These are phyloP conservation scores for Leccinum ochraceum DNA, from an alignment of 768 basidiomycete species.

Conservation along the genomic window DNA sequence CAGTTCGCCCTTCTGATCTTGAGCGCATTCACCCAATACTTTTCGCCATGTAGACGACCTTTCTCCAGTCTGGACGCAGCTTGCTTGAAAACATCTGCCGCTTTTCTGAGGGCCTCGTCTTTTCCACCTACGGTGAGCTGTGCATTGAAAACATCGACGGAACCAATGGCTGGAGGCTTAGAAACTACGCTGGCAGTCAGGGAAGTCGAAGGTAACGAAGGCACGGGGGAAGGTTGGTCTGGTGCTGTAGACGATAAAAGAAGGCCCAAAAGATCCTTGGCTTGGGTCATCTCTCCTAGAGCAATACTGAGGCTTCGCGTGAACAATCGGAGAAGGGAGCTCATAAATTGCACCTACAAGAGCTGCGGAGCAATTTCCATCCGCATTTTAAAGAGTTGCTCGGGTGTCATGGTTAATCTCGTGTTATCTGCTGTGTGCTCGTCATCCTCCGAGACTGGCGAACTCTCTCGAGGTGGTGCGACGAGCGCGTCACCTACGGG, in stretches of 20 bases:
- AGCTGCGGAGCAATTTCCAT: conserved; percentile 69
- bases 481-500: conserved; percentile 22
- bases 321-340: conserved; percentile 8
- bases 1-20: conserved; percentile 77
- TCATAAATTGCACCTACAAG: conserved; percentile 51
- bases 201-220: conserved; percentile 33
- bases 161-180: conserved; percentile 63
- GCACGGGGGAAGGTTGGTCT: conserved; percentile 33
- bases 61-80: conserved; percentile 72
- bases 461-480: conserved; percentile 28
- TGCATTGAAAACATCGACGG: conserved; percentile 70
- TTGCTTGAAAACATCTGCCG: conserved; percentile 66
- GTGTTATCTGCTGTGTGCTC: conserved; percentile 32
- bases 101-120: conserved; percentile 76
- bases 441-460: conserved; percentile 30
- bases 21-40: conserved; percentile 82
- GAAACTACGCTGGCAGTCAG: conserved; percentile 66
- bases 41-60: conserved; percentile 59
- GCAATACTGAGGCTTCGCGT: conserved; percentile 52
- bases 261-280: conserved; percentile 65
- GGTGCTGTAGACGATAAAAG: conserved; percentile 48
- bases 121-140: conserved; percentile 77
- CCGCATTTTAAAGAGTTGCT: conserved; percentile 75
- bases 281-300: conserved; percentile 77
- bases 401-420: conserved; percentile 60